These are phyloP conservation scores for Ustilago cynodontis DNA, from an alignment of 1,284 basidiomycete species.

Conservation along the genomic window DNA sequence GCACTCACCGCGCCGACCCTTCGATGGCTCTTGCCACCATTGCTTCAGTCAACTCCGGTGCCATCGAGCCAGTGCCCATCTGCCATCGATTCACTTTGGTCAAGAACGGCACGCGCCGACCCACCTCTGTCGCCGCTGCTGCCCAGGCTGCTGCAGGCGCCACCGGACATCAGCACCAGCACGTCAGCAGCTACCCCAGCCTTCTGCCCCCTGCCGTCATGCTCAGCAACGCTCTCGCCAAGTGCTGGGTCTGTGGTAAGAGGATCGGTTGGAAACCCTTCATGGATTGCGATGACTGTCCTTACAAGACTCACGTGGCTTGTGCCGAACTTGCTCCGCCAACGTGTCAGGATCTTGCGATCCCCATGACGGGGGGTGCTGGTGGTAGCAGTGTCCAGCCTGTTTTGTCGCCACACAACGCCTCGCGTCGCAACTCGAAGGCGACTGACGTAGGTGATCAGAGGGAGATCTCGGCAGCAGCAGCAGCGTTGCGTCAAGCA, in stretches of 20 bases:
- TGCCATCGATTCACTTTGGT: slow-evolving; percentile 65
- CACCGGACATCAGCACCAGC: slow-evolving; percentile 20
- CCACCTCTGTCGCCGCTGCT: slow-evolving; percentile 41
- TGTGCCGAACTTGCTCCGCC: slow-evolving; percentile 62
- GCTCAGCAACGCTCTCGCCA: slow-evolving; percentile 63
- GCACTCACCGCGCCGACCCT: slow-evolving; percentile 46
- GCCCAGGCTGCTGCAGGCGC: slow-evolving; percentile 33
- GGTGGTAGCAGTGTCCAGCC: slow-evolving; percentile 35
- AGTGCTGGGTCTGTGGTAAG: slow-evolving; percentile 64
- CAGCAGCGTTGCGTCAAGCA: slow-evolving; percentile 35
- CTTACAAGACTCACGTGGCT: slow-evolving; percentile 64
- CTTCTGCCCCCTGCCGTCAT: slow-evolving; percentile 63
- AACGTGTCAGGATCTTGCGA: slow-evolving; percentile 59
- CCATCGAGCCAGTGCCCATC: slow-evolving; percentile 40
- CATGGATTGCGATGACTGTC: slow-evolving; percentile 67
- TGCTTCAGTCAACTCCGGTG: slow-evolving; percentile 46
- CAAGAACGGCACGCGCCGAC: slow-evolving; percentile 63
- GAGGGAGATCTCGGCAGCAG: slow-evolving; percentile 49
- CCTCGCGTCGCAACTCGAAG: slow-evolving; percentile 38
- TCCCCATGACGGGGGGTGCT: slow-evolving; percentile 27
- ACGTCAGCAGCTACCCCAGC: slow-evolving; percentile 36
- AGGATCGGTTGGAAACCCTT: slow-evolving; percentile 65
- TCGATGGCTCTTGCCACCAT: slow-evolving; percentile 61
- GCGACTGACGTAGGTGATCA: slow-evolving; percentile 40
- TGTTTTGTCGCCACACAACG: slow-evolving; percentile 44